Base-by-base conservation (phyloP, 2,329 filamentous ascomycete genomes). In the Venturiaceae sp. region DNA sequence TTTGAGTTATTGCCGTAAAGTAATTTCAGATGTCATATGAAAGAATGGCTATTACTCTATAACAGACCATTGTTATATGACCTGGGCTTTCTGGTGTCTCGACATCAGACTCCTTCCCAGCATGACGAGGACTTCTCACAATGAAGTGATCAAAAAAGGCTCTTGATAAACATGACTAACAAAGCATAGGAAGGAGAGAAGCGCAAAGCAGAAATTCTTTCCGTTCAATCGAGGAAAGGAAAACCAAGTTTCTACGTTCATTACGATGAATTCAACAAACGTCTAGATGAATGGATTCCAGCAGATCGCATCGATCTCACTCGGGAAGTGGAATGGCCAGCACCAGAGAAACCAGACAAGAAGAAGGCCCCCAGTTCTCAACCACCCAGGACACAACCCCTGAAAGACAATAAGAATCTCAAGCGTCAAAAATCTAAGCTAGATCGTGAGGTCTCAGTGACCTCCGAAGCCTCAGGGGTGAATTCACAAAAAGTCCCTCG, bases 181-280 rank as follows among this genome's bases (percentile, higher is more conserved):
- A 16, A 30, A 11, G 3, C 26, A 19, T 65, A 86, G 83, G 83
- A 96, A 72, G 90, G 90, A 61, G 85, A 92, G 67, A 82, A 88
- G 62, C 86, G 94, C 66, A 91, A 94, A 75, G 94, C 94, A 66
- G 94, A 99, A 72, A 96, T 99, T 62, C 77, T 99, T n/a, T 94
- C 90, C 60, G 95, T 97, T 65, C 87, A 89, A 68, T 89, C 92
- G 60, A 88, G 89, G 23, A 95, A 95, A 72, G 92, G 90, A 67
- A 86, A 88, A 16, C 87, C 90, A 39, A 88, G 89, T 58, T 96
- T 92, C 69, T 96, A 96, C 73, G 95, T 95, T 67, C 95, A 97
- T 72, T 97, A 96, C 71, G 90, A 96, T 69, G 95, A 95, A 68
- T 97, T 96, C 82, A 97, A 97, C 75, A 97, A 97, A 66, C 83